Base-by-base conservation (phyloP, 176 grass and related monocot species). In the Echinochloa phyllopogon region DNA sequence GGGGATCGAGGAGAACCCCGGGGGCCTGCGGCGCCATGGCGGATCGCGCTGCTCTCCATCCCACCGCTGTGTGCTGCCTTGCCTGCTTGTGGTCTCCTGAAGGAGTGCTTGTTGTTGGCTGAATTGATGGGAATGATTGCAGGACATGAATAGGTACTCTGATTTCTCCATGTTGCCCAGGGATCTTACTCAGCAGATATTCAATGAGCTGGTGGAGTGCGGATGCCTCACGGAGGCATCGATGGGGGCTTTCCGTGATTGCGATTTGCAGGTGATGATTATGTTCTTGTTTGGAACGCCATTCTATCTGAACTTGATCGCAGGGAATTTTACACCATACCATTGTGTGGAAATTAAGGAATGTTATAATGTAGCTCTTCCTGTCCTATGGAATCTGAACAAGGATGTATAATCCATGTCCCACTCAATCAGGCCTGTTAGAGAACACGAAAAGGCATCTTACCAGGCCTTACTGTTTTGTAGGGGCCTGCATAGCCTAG, bases 131-230 rank as follows among this genome's bases (percentile, higher is more conserved):
- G 37, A 20, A 18, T 90, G 80, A 75, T 89, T 76, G 56, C 94
- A 99, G 97, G 94, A 96, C 77, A 94, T 96, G 44, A 92, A 75
- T 59, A 91, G 69, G 29, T 96, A 99, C 83, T 86, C 74, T 69
- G 91, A 91, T 86, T 92, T 99, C 76, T 87, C 94, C 14, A 40
- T 88, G 90, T 82, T 99, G 47, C 97, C 97, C 52, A 96, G 91
- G 76, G 97, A 99, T 91, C 91, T 99, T 87, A 99, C 92, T 80
- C 97, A 99, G 82, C 94, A 92, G 85, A 91, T 99, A 89, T 96
- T 99, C 76, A 89, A 96, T 77, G 90, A 94, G 70, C 71, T 99
- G 84, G 91, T 92, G 62, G 84, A 92, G 76, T 87, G 67, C 64
- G 83, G 72, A 72, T 83, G 55, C 81, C 92, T 99, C 45, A 94